Base-by-base conservation (phyloP, 2,329 filamentous ascomycete species). In the Penicillium janthinellum region DNA sequence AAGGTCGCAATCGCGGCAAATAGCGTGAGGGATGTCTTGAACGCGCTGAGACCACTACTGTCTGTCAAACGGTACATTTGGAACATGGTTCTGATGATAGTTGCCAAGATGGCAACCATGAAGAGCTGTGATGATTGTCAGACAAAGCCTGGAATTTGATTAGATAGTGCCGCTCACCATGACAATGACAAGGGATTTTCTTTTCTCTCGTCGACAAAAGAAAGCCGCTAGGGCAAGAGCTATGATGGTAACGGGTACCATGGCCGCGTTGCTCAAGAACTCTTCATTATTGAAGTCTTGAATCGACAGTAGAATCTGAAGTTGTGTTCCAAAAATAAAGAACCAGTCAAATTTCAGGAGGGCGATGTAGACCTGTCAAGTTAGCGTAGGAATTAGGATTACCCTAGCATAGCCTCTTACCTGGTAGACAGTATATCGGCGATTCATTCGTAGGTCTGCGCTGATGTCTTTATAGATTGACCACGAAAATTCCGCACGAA, bases 401-500 rank as follows among this genome's bases (percentile, higher is more conserved):
- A 25, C 2, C 37, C 20, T 4, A n/a, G 35, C 20, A 35, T 17
- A 34, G 31, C 17, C 7, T 11, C 57, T 10, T 28, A 65, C 64
- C 61, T 67, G 64, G 34, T 65, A 67, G 17, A 55, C 60, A 14
- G 56, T 50, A 54, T 67, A 67, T 39, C 63, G 58, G 17, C 63
- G 62, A 52, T 64, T 67, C 64, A 67, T 67, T 51, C 61, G 63
- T 39, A 67, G 38, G 52, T 67, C 64, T 0, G 64, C 64, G 12
- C 63, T 67, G 56, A 67, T 65, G 28, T 61, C 62, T 47, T 67
- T 65, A 53, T 67, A 67, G 31, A 67, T 67, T 15, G 57, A 64
- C 64, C 64, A 67, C 1, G 64, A 65, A 35, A 64, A 64, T 11
- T 67, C 64, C 1, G 58, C 64, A 5, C 64, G 61, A 41, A 67